A percentile compares a stretch with the other conserved stretches of the same genome.
Evolutionary conservation across 164 flowering plant species (phyloP).

Genomic region (Stephania japonica): DNA sequence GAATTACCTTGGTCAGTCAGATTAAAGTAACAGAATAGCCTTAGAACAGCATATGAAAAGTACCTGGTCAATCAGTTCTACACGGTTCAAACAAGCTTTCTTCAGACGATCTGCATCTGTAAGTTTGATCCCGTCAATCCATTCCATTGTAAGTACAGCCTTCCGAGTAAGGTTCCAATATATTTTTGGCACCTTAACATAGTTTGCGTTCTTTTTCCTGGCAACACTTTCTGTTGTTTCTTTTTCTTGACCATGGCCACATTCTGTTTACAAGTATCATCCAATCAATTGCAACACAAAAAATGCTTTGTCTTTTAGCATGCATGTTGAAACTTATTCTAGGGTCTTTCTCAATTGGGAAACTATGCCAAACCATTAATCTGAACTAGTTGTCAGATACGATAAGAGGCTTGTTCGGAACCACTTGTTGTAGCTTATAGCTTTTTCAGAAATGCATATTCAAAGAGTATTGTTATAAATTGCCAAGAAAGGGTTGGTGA

Average conservation of each 20-base stretch:
- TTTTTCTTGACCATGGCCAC: slow-evolving; percentile 19
- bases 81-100: slow-evolving; percentile 54
- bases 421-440: no score
- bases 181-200: slow-evolving; percentile 78
- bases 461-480: no score
- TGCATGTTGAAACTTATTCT: neutral
- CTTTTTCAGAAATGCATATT: no score
- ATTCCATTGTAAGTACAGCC: slow-evolving; percentile 95
- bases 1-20: neutral
- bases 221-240: slow-evolving; percentile 15
- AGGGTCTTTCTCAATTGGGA: neutral
- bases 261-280: slow-evolving; percentile 26
- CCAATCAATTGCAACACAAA: neutral
- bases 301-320: neutral
- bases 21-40: neutral
- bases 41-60: neutral
- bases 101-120: slow-evolving; percentile 62
- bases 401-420: no score
- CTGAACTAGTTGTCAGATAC: no score
- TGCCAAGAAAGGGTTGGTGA: no score
- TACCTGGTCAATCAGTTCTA: slow-evolving; percentile 80
- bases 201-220: slow-evolving; percentile 21
- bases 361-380: neutral
- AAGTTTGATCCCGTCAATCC: slow-evolving; percentile 95
- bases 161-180: slow-evolving; percentile 83